Conservation (phyloP, 768 basidiomycete species). For the Dendrothele bispora region DNA sequence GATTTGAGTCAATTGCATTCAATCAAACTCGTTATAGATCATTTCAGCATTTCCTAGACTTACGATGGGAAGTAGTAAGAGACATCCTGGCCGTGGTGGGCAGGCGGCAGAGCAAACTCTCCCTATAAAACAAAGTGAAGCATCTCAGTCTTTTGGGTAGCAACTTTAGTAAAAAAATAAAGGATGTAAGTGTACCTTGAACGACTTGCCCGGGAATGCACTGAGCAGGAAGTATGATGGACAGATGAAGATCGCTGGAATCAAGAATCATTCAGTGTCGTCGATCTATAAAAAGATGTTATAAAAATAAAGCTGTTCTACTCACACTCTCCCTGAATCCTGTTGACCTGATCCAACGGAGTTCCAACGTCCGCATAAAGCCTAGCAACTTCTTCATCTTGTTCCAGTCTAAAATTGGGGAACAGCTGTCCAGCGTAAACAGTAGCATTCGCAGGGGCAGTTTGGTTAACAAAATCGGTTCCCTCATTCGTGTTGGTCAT, state of each 20-base stretch:
- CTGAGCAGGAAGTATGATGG: slow-evolving; percentile 40
- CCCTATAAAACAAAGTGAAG: slow-evolving; percentile 30
- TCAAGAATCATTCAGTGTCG: background rate
- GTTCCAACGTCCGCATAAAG: slow-evolving; percentile 32
- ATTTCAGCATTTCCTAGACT: slow-evolving; percentile 10
- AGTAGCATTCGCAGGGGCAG: slow-evolving; percentile 21
- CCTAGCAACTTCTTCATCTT: slow-evolving; percentile 22
- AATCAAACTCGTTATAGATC: too few species aligned
- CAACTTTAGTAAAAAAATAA: too few species aligned
- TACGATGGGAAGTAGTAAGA: slow-evolving; percentile 44
- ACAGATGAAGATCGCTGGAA: slow-evolving; percentile 42
- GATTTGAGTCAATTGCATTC: too few species aligned
- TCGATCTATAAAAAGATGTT: background rate
- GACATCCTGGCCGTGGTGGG: slow-evolving; percentile 35
- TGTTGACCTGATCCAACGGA: slow-evolving; percentile 30
- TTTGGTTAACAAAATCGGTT: slow-evolving; percentile 33
- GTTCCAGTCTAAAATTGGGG: slow-evolving; percentile 29
- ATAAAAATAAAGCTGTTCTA: background rate
- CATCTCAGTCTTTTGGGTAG: too few species aligned
- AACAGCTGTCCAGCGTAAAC: slow-evolving; percentile 38
- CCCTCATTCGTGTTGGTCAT: slow-evolving; percentile 41
- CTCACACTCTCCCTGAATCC: slow-evolving; percentile 41
- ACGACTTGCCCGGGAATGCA: slow-evolving; percentile 29
- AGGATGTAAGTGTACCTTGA: slow-evolving; percentile 38
- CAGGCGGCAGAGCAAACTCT: slow-evolving; percentile 44